Conservation (phyloP, 2,329 filamentous ascomycete species). For the Neopestalotiopsis sp. region DNA sequence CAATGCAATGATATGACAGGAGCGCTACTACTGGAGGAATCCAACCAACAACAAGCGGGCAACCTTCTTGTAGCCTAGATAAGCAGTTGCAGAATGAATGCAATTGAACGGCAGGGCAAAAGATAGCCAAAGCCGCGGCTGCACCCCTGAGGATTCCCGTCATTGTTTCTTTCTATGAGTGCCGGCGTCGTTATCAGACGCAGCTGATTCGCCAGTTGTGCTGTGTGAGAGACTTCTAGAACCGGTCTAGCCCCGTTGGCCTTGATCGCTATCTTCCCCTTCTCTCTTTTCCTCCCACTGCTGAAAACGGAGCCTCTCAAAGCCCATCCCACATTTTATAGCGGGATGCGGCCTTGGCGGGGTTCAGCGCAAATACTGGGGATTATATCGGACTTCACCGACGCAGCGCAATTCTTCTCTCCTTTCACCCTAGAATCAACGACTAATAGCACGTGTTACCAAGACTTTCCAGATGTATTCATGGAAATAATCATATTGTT, state of each 20-base stretch:
- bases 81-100: neutral
- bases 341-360: neutral
- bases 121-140: conserved; percentile 3
- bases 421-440: no score
- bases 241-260: conserved; percentile 9
- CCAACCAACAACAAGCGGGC: neutral
- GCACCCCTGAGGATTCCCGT: neutral
- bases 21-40: neutral
- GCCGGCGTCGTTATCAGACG: conserved; percentile 5
- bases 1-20: neutral
- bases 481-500: no score
- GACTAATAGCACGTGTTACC: no score
- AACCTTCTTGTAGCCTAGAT: neutral
- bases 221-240: conserved; percentile 2
- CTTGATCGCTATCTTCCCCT: neutral
- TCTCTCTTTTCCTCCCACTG: neutral
- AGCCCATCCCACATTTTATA: neutral
- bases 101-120: neutral
- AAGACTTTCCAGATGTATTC: no score
- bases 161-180: neutral
- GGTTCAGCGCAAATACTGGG: neutral
- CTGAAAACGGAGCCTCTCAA: neutral
- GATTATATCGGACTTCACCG: conserved; percentile 1
- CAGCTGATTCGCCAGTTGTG: conserved; percentile 8
- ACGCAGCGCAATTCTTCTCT: neutral